Evolutionary conservation across 768 basidiomycete genomes (phyloP), one percentile per base, ranked within the genome.

Genomic region (Lactarius indigo): DNA sequence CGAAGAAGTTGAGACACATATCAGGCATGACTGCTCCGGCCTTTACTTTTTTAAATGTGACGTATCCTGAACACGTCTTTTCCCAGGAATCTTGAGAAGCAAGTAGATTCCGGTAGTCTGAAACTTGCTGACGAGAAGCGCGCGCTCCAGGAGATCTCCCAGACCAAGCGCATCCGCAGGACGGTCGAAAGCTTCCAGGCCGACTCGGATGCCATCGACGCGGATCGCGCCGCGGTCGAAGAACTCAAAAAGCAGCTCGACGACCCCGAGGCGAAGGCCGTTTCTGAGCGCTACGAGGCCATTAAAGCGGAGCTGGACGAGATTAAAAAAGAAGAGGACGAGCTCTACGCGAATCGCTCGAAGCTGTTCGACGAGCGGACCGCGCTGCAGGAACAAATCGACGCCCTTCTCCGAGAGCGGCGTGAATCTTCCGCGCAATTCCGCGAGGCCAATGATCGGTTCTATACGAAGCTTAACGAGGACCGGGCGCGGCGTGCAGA

Each of bases 111-210:
- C 5, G 96, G 96, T 30, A 86, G 73, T 65, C 83, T 99, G 84
- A 97, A 93, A 75, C 83, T 98, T 65, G 94, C 88, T 31, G 96
- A 97, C 64, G 97, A 99, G 78, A 98, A 97, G 79, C 89, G 94
- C 60, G 92, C 95, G 5, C 83, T 99, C n/a, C 84, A 86, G 70
- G 96, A 98, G 72, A 96, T 99, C 68, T 85, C 83, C 68, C 82
- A 83, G 54, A 79, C 82, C 68, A 92, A 85, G 74, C 89, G 93
- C 52, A 82, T 78, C 65, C 88, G 93, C 60, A 88, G 83, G 74
- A 78, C 79, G 15, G 87, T 98, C 65, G 95, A 98, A 76, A 75
- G 83, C 61, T 94, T 96, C 81, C 86, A 92, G 70, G 79, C 85
- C 0, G 83, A 91, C 55, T 90, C 97, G 71, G 86, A 89, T 1